Percentiles rank a stretch among this genome's conserved stretches.
These are phyloP conservation scores for Citrus maxima DNA, from an alignment of 345 rosid species.

Conservation along the genomic window DNA sequence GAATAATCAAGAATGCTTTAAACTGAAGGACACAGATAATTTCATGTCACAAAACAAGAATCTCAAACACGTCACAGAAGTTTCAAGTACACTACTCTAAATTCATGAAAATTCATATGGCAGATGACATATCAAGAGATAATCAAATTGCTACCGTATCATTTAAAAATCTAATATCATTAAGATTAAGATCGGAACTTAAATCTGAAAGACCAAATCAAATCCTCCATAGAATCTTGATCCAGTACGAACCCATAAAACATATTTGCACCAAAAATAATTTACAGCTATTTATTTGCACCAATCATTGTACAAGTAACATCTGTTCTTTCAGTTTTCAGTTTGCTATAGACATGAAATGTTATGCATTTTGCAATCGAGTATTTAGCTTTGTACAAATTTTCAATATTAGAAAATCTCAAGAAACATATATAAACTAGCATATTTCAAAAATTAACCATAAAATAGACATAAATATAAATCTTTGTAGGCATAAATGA, in stretches of 20 bases:
- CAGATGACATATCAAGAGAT: too few relatives aligned
- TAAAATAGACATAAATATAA: too few relatives aligned
- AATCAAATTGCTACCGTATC: not conserved
- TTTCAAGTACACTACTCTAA: too few relatives aligned
- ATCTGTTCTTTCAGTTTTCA: not conserved
- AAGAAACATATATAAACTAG: not conserved
- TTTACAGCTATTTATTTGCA: not conserved
- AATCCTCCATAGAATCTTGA: too few relatives aligned
- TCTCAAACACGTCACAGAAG: too few relatives aligned
- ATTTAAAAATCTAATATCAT: not conserved
- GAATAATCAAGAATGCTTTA: too few relatives aligned
- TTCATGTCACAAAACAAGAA: too few relatives aligned
- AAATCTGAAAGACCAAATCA: too few relatives aligned
- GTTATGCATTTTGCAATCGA: not conserved
- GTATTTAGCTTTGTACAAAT: not conserved
- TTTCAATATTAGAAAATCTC: not conserved
- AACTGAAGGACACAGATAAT: too few relatives aligned
- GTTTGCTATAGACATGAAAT: not conserved
- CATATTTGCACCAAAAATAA: not conserved
- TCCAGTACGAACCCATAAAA: not conserved
- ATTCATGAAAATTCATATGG: too few relatives aligned
- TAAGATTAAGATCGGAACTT: not conserved
- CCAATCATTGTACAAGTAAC: not conserved
- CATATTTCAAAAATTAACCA: not conserved
- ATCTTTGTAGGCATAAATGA: too few relatives aligned